A percentile compares a stretch with the other conserved stretches of the same genome.
These are phyloP conservation scores for Ascochyta rabiei DNA, from an alignment of 2,329 filamentous ascomycete species.

Conservation along the genomic window DNA sequence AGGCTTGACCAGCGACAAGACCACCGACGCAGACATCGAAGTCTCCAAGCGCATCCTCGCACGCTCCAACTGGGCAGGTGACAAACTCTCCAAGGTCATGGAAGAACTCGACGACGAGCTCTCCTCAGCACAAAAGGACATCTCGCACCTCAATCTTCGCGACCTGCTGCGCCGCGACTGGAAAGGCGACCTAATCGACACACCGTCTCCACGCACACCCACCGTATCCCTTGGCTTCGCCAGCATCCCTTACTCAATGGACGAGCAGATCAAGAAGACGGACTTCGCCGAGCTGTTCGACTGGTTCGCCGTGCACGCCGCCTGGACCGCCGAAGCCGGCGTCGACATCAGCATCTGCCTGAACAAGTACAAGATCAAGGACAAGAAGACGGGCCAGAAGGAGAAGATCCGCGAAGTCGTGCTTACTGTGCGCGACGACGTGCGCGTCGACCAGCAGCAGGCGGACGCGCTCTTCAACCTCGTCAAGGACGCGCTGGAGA, in stretches of 20 bases:
- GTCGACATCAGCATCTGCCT: slow-evolving; percentile 54
- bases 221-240: slow-evolving; percentile 56
- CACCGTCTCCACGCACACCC: slow-evolving; percentile 53
- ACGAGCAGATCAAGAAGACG: slow-evolving; percentile 54
- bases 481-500: slow-evolving; percentile 52
- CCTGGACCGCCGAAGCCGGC: slow-evolving; percentile 55
- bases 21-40: slow-evolving; percentile 49
- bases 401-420: slow-evolving; percentile 56
- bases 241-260: slow-evolving; percentile 54
- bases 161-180: slow-evolving; percentile 56
- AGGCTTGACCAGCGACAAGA: slow-evolving; percentile 46
- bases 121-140: slow-evolving; percentile 51
- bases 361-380: slow-evolving; percentile 54
- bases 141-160: slow-evolving; percentile 50
- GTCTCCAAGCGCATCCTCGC: slow-evolving; percentile 49
- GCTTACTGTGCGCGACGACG: slow-evolving; percentile 53
- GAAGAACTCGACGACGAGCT: slow-evolving; percentile 50
- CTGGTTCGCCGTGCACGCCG: slow-evolving; percentile 57
- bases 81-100: slow-evolving; percentile 51
- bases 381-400: slow-evolving; percentile 50
- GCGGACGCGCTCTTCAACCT: slow-evolving; percentile 52
- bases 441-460: slow-evolving; percentile 53
- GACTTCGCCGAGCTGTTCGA: slow-evolving; percentile 56
- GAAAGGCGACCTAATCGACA: slow-evolving; percentile 57
- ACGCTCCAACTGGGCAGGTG: slow-evolving; percentile 52